Conservation (phyloP, 257 asterid genomes). For the Solanum microdontum region DNA sequence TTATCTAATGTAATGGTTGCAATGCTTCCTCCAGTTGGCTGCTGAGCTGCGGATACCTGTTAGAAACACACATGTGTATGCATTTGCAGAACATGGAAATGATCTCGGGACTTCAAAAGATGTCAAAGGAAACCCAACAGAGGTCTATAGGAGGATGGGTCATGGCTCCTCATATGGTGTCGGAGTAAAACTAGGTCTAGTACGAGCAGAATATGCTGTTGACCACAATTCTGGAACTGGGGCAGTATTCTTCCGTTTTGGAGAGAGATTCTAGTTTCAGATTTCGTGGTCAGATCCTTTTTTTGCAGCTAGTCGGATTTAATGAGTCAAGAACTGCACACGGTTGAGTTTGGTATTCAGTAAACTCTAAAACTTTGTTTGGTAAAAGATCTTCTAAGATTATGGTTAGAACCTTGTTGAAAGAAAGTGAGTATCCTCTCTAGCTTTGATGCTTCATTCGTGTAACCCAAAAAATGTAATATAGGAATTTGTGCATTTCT, state of each 20-base stretch:
- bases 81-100: slow-evolving; percentile 89
- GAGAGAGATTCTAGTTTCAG: slow-evolving; percentile 69
- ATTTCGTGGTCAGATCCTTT: background rate
- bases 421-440: background rate
- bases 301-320: background rate
- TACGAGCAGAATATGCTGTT: slow-evolving; percentile 87
- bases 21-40: slow-evolving; percentile 43
- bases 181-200: slow-evolving; percentile 83
- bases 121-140: slow-evolving; percentile 94
- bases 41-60: slow-evolving; percentile 86
- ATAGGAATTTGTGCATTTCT: background rate
- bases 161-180: slow-evolving; percentile 89
- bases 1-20: slow-evolving; percentile 6
- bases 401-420: background rate
- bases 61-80: slow-evolving; percentile 69
- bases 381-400: background rate
- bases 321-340: background rate
- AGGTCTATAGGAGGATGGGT: slow-evolving; percentile 84
- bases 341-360: background rate
- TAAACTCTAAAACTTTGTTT: background rate
- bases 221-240: slow-evolving; percentile 93
- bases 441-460: background rate
- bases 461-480: background rate
- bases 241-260: slow-evolving; percentile 79
- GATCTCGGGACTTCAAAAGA: slow-evolving; percentile 91